Base-by-base conservation (phyloP, 2,329 filamentous ascomycete species). In the Monilinia polystroma region DNA sequence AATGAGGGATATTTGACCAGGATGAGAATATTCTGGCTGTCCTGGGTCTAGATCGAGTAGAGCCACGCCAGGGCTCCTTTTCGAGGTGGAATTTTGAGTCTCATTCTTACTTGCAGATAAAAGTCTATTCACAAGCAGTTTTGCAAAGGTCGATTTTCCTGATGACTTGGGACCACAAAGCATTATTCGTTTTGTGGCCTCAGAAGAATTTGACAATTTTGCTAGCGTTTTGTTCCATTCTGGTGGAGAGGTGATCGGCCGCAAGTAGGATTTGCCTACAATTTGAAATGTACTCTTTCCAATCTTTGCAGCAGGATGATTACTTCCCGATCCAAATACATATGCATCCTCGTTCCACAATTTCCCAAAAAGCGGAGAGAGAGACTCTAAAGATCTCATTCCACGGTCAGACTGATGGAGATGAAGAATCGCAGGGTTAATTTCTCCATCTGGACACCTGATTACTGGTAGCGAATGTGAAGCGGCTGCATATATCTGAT, bases 111-210 rank as follows among this genome's bases (percentile, higher is more conserved):
- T 51, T 45, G 41, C 63, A 66, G 72, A 73, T 72, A 91, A 77
- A 11, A 91, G 78, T 14, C 85, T 83, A 73, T 93, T 93, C 11
- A 83, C 78, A 2, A 93, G 79, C 5, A 92, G 76, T 58, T 84
- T 85, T 16, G 85, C 84, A 75, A 93, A 90, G 0, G 89, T 92
- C 0, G 90, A 93, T 74, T 93, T 93, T 2, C 90, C 90, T 3
- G 90, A 86, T 0, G 85, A 87, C 70, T 92, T 90, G 0, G 88
- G 85, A 0, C 90, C 90, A 60, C 88, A 88, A 3, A 92, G 79
- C 68, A 93, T 80, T 8, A 86, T 80, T 2, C 80, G 79, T 2
- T 76, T 76, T 56, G 77, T 75, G 8, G 73, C 76, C 18, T 73
- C 75, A 59, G 76, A 79, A 14, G 72, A 72, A 47, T 73, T 78